These are phyloP conservation scores for Carex arenaria DNA, from an alignment of 202 grass and related monocot species.

Conservation along the genomic window DNA sequence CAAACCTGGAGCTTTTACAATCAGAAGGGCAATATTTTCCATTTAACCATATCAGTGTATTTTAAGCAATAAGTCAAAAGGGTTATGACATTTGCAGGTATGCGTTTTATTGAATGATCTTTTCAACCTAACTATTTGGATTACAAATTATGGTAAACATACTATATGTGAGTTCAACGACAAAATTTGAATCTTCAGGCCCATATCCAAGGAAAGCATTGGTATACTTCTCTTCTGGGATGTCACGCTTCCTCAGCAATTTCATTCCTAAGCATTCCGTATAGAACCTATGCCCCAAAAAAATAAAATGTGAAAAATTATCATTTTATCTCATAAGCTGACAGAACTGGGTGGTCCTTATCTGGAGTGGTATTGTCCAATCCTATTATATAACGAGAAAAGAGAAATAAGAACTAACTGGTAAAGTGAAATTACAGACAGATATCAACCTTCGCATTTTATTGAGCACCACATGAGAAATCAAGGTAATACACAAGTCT, in stretches of 20 bases:
- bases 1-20: neutral
- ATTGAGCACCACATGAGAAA: neutral
- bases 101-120: neutral
- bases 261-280: conserved; percentile 86
- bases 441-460: neutral
- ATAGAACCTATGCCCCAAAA: conserved; percentile 57
- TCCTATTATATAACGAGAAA: neutral
- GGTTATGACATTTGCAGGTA: neutral
- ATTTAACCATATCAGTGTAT: neutral
- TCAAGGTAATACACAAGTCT: neutral
- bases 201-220: conserved; percentile 92
- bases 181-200: conserved; percentile 71
- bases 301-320: conserved; percentile 11
- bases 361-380: neutral
- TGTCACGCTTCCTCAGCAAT: conserved; percentile 69
- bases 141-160: conserved; percentile 3
- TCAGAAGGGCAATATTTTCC: conserved; percentile 1
- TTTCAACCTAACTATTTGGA: neutral
- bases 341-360: neutral
- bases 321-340: neutral
- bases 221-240: conserved; percentile 70
- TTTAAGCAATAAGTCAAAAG: neutral
- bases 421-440: neutral
- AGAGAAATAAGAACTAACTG: neutral
- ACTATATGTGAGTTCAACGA: conserved; percentile 81